phyloP scores from a whole-genome alignment of 2,329 filamentous ascomycete species.

The Cryphonectria naterciae region DNA sequence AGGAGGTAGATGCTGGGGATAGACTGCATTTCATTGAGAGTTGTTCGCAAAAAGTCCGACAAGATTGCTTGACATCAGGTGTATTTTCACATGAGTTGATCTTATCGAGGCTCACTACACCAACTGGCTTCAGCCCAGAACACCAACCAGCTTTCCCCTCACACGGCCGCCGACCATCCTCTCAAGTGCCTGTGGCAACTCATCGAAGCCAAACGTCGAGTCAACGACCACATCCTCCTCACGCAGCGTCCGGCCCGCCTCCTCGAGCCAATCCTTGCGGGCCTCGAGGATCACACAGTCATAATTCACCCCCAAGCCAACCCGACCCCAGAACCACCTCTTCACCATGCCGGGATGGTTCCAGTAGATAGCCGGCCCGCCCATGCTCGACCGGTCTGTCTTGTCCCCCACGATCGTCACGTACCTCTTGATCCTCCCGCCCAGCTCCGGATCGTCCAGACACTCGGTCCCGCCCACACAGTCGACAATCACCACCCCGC shows the following conservation, averaged over 20 bases:
- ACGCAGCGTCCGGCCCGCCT: conserved; percentile 1
- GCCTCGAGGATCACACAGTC: conserved; percentile 17
- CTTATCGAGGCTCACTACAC: background rate
- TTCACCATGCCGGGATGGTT: conserved; percentile 9
- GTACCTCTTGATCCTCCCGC: conserved; percentile 10
- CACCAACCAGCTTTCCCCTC: conserved; percentile 4
- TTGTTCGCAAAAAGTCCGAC: background rate
- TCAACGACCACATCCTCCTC: conserved; percentile 6
- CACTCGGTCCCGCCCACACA: conserved; percentile 19
- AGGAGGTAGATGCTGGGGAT: background rate
- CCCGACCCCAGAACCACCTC: conserved; percentile 2
- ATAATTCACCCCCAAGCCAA: conserved; percentile 2
- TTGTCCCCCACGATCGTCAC: conserved; percentile 18
- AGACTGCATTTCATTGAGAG: background rate
- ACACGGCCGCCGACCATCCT: conserved; percentile 14
- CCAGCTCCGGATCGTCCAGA: conserved; percentile 3
- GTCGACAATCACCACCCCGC: conserved; percentile 12
- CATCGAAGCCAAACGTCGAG: conserved; percentile 14
- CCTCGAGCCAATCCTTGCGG: conserved; percentile 15
- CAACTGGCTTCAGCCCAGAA: background rate
- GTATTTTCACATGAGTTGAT: background rate
- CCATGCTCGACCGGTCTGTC: conserved; percentile 15
- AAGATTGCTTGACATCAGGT: too few species aligned
- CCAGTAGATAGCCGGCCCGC: conserved; percentile 15
- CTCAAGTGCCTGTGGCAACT: conserved; percentile 15